These are phyloP conservation scores for Calvatia gigantea DNA, from an alignment of 768 basidiomycete genomes.

Conservation along the genomic window DNA sequence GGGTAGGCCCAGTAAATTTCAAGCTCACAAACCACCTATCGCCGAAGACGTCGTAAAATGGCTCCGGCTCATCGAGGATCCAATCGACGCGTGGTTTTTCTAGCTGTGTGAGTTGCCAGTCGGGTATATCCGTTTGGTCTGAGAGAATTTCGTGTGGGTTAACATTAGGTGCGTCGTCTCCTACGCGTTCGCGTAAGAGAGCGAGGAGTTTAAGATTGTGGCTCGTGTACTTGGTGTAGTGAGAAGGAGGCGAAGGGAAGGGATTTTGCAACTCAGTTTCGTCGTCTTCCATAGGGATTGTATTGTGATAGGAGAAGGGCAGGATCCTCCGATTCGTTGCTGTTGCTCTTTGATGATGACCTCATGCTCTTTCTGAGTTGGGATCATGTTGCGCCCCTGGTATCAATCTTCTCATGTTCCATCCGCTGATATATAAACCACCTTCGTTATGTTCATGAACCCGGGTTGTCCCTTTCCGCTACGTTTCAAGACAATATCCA, in stretches of 20 bases:
- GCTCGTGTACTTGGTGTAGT: slow-evolving; percentile 73
- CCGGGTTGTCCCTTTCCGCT: background rate
- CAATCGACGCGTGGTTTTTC: slow-evolving; percentile 89
- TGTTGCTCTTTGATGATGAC: background rate
- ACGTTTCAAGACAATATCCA: background rate
- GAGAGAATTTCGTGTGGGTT: slow-evolving; percentile 62
- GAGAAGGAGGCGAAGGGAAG: slow-evolving; percentile 86
- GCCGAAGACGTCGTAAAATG: slow-evolving; percentile 78
- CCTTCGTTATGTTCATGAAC: slow-evolving; percentile 4
- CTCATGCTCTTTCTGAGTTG: background rate
- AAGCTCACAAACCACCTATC: slow-evolving; percentile 82
- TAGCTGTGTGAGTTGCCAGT: slow-evolving; percentile 72
- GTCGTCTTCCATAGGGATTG: slow-evolving; percentile 66
- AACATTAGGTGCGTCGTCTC: slow-evolving; percentile 31
- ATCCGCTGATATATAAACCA: background rate
- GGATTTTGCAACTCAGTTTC: slow-evolving; percentile 79
- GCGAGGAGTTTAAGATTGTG: slow-evolving; percentile 70
- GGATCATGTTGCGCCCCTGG: background rate
- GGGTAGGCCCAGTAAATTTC: slow-evolving; percentile 8
- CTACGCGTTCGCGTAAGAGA: slow-evolving; percentile 54
- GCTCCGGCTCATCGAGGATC: slow-evolving; percentile 79
- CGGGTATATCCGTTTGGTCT: slow-evolving; percentile 72
- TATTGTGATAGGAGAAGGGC: slow-evolving; percentile 8
- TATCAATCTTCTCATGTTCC: slow-evolving; percentile 2
- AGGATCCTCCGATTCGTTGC: too few species aligned